Percentiles rank a stretch among this genome's conserved stretches.
These are phyloP conservation scores for Piloderma croceum DNA, from an alignment of 768 basidiomycete species.

Conservation along the genomic window DNA sequence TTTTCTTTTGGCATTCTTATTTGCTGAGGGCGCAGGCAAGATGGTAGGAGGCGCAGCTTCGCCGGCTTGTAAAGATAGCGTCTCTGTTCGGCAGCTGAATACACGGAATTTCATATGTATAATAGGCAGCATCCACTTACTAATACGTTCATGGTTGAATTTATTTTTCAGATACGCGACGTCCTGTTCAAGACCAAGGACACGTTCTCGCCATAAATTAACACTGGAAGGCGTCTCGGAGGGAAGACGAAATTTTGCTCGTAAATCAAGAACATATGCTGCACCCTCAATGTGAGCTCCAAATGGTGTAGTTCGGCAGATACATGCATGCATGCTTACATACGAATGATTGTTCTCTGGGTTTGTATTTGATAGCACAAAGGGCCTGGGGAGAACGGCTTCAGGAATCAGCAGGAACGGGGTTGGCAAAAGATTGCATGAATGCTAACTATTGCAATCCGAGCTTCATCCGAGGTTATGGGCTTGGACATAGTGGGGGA, in stretches of 20 bases:
- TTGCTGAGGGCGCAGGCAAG: too few relatives aligned
- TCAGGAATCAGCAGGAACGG: constrained; percentile 4
- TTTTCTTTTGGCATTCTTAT: too few relatives aligned
- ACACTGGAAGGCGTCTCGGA: too few relatives aligned
- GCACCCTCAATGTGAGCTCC: neutral
- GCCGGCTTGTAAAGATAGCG: neutral
- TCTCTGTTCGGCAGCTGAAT: neutral
- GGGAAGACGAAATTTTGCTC: constrained; percentile 31
- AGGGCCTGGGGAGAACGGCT: constrained; percentile 34
- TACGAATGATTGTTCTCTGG: constrained; percentile 33
- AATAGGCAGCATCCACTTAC: too few relatives aligned
- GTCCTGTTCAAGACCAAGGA: constrained; percentile 37
- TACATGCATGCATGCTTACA: constrained; percentile 26
- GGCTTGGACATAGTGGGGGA: neutral
- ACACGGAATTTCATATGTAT: too few relatives aligned
- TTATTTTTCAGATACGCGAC: constrained; percentile 31
- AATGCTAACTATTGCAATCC: constrained; percentile 36
- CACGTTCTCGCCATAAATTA: constrained; percentile 43
- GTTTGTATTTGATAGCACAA: constrained; percentile 40
- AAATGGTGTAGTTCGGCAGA: neutral
- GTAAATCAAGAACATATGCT: constrained; percentile 45
- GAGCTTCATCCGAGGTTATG: constrained; percentile 8
- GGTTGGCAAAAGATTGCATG: neutral
- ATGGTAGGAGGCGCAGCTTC: neutral
- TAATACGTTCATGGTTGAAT: constrained; percentile 37